These are phyloP conservation scores for Odonthalia washingtoniensis DNA, from an alignment of 31 red algal species.

Conservation along the genomic window DNA sequence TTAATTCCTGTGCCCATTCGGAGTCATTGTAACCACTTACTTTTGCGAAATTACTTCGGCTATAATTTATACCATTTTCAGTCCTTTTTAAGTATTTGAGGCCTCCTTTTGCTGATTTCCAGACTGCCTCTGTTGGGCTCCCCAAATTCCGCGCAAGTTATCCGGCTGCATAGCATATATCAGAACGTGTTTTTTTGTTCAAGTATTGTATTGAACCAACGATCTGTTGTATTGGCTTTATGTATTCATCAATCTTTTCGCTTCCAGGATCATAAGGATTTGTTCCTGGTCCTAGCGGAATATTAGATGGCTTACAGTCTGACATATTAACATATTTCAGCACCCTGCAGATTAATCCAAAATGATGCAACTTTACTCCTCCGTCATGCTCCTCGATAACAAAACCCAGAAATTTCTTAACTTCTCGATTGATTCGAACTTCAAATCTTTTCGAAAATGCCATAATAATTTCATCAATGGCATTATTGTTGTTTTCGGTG, in stretches of 20 bases:
- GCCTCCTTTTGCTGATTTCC: not conserved
- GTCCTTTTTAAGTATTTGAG: not conserved
- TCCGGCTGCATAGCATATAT: not conserved
- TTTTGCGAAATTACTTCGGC: not conserved
- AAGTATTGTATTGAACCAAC: not conserved
- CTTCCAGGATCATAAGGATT: not conserved
- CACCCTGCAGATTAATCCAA: not conserved
- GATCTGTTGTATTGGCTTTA: not conserved
- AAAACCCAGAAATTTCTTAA: not conserved
- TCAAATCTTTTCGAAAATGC: not conserved
- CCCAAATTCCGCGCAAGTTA: not conserved
- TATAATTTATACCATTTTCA: not conserved
- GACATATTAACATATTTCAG: too few species aligned
- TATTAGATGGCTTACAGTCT: not conserved
- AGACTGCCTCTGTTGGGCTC: not conserved
- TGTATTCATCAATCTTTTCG: not conserved
- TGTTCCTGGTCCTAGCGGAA: not conserved
- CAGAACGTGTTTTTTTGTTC: not conserved
- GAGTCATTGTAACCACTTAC: slow-evolving; percentile 4
- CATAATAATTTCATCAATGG: not conserved
- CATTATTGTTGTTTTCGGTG: not conserved
- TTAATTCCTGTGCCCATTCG: not conserved
- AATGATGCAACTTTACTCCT: not conserved
- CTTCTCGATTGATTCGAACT: not conserved
- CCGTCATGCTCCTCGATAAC: not conserved